Evolutionary conservation across 257 asterid species (phyloP).

Genomic region (Solanum arcanum): DNA sequence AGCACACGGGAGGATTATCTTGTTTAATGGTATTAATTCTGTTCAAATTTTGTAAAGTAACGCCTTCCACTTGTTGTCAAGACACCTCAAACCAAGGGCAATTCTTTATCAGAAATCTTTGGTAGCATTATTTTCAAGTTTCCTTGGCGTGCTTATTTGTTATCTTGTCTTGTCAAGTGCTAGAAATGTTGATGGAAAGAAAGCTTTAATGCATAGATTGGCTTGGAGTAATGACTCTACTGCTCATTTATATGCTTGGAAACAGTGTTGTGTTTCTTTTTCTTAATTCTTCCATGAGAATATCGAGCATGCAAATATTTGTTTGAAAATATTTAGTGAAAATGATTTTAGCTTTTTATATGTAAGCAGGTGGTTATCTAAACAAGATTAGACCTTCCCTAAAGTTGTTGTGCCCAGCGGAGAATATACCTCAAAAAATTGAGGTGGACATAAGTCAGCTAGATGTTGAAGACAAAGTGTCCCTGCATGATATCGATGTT

Average conservation of each 20-base stretch:
- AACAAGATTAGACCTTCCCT: constrained; percentile 42
- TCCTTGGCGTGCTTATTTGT: neutral
- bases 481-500: constrained; percentile 42
- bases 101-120: neutral
- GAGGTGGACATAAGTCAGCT: constrained; percentile 83
- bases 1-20: neutral
- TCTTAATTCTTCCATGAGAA: neutral
- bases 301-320: neutral
- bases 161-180: neutral
- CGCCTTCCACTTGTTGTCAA: neutral
- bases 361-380: constrained; percentile 56
- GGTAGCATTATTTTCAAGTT: neutral
- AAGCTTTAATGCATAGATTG: neutral
- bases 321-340: neutral
- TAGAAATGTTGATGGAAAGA: neutral
- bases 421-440: constrained; percentile 70
- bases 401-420: constrained; percentile 66
- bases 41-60: neutral
- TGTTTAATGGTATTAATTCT: neutral
- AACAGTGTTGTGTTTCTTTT: neutral
- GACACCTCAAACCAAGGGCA: neutral
- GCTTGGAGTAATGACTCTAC: neutral
- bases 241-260: neutral
- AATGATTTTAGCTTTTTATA: neutral
- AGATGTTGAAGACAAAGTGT: constrained; percentile 66